A percentile compares a stretch with the other conserved stretches of the same genome.
These are phyloP conservation scores for Psilocybe mexicana DNA, from an alignment of 1,284 basidiomycete species.

Conservation along the genomic window DNA sequence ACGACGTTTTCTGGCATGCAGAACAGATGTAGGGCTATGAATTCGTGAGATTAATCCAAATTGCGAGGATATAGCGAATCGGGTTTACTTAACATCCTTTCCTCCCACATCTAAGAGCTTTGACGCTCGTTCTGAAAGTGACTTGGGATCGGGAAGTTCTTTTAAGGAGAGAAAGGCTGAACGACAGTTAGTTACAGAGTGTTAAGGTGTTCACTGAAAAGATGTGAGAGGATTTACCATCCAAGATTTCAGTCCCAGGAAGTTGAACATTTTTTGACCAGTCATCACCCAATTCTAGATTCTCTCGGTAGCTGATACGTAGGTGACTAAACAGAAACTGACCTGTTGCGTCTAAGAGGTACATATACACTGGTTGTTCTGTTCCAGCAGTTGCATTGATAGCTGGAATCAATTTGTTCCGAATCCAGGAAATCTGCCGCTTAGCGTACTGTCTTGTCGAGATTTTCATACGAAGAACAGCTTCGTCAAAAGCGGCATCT, in stretches of 20 bases:
- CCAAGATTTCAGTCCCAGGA: conserved; percentile 50
- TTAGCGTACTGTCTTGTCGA: conserved; percentile 93
- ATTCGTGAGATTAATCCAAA: conserved; percentile 4
- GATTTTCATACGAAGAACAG: conserved; percentile 81
- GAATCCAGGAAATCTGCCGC: conserved; percentile 90
- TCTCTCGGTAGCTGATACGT: conserved; percentile 7
- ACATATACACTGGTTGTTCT: conserved; percentile 43
- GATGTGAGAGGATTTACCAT: conserved; percentile 38
- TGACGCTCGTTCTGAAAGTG: conserved; percentile 56
- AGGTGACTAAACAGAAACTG: conserved; percentile 13
- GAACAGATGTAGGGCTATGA: conserved; percentile 54
- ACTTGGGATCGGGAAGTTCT: conserved; percentile 58
- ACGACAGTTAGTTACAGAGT: not conserved
- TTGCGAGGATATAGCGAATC: not conserved
- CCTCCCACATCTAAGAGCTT: conserved; percentile 48
- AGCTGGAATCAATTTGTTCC: conserved; percentile 86
- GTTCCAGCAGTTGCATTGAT: conserved; percentile 52
- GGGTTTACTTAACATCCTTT: conserved; percentile 51
- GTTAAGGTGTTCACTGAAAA: not conserved
- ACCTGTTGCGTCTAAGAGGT: conserved; percentile 82
- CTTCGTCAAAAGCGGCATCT: conserved; percentile 51
- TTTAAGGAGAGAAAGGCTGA: conserved; percentile 60
- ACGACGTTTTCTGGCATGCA: conserved; percentile 59
- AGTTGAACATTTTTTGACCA: conserved; percentile 61
- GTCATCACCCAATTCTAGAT: conserved; percentile 51